Conservation (phyloP, 2,329 filamentous ascomycete species). For the Phyllosticta capitalensis region DNA sequence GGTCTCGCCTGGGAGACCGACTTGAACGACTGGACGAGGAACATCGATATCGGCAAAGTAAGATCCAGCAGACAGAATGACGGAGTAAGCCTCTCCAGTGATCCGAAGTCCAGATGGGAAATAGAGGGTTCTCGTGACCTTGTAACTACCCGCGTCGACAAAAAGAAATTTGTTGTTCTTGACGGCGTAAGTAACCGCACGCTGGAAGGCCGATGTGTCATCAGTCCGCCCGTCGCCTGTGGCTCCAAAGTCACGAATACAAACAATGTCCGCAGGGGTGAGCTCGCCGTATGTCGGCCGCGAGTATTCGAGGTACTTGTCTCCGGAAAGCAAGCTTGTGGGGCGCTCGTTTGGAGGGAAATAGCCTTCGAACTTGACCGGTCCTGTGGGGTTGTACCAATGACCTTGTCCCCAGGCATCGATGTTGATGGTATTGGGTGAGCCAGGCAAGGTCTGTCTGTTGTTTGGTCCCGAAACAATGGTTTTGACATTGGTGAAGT, state of each 20-base stretch:
- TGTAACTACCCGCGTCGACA: constrained; percentile 49
- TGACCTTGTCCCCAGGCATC: constrained; percentile 26
- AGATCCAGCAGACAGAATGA: constrained; percentile 67
- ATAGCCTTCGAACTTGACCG: constrained; percentile 33
- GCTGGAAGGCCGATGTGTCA: constrained; percentile 71
- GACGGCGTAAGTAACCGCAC: constrained; percentile 55
- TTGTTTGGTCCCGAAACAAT: constrained; percentile 19
- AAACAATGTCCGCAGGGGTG: constrained; percentile 41
- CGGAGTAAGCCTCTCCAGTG: constrained; percentile 73
- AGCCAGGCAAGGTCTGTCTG: constrained; percentile 18
- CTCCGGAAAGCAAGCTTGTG: constrained; percentile 34
- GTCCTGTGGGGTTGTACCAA: constrained; percentile 27
- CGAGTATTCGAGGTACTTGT: constrained; percentile 40
- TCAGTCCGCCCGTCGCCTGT: constrained; percentile 73
- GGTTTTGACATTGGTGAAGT: constrained; percentile 43
- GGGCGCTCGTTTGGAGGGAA: constrained; percentile 37
- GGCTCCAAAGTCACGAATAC: constrained; percentile 40
- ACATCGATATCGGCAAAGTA: constrained; percentile 38
- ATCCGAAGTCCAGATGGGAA: constrained; percentile 64
- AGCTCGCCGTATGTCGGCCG: constrained; percentile 42
- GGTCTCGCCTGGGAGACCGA: constrained; percentile 54
- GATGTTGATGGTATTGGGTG: constrained; percentile 14
- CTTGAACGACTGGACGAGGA: constrained; percentile 56
- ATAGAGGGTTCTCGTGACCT: constrained; percentile 44
- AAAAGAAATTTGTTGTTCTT: constrained; percentile 45